phyloP scores from a whole-genome alignment of 495 filamentous ascomycete species.

The Xylaria scruposa region DNA sequence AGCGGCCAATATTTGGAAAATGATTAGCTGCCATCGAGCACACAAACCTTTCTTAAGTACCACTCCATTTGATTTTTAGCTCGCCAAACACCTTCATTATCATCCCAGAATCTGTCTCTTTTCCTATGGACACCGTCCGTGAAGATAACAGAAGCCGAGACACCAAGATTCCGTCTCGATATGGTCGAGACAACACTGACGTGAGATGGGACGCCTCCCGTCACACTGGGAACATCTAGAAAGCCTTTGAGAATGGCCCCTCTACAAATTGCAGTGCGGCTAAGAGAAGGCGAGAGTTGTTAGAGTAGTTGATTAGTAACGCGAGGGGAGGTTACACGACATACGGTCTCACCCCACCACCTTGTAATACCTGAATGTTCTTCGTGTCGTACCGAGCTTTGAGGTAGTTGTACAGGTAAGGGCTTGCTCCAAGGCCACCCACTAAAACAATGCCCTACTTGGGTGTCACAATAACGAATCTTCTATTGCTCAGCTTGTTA shows the following conservation, averaged over 20 bases:
- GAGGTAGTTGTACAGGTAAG: not conserved
- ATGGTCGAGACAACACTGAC: slow-evolving; percentile 8
- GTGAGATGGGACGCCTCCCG: not conserved
- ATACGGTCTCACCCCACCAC: slow-evolving; percentile 1
- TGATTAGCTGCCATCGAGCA: too few relatives aligned
- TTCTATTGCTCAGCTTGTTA: too few relatives aligned
- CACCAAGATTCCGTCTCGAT: slow-evolving; percentile 6
- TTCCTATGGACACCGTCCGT: not conserved
- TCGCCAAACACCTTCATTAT: too few relatives aligned
- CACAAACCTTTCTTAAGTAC: too few relatives aligned
- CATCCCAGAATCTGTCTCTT: not conserved
- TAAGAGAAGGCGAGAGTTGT: not conserved
- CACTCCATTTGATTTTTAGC: too few relatives aligned
- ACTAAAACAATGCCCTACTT: not conserved
- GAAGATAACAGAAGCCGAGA: not conserved
- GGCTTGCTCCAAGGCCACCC: slow-evolving; percentile 1
- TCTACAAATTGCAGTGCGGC: not conserved
- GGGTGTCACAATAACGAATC: not conserved
- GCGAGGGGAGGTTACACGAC: not conserved
- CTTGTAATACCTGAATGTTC: slow-evolving; percentile 3
- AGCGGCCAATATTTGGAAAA: too few relatives aligned
- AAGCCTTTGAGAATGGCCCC: slow-evolving; percentile 10
- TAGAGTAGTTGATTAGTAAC: not conserved
- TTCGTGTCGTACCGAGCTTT: not conserved
- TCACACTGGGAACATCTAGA: not conserved